Evolutionary conservation across 179 eudicot genomes (phyloP).

Genomic region (Actinidia chinensis): DNA sequence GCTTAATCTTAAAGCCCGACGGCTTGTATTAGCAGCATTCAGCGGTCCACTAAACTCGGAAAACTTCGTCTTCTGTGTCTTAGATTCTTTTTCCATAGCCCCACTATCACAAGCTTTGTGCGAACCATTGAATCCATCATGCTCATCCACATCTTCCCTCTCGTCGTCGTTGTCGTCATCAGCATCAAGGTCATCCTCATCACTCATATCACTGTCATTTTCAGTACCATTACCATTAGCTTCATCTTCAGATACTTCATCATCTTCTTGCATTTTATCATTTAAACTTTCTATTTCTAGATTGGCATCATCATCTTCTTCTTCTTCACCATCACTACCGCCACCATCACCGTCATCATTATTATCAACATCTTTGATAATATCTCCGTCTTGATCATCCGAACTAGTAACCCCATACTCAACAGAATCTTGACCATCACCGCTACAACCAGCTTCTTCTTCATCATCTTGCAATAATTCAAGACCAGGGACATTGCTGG

Average conservation of each 20-base stretch:
- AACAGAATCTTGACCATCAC: constrained; percentile 28
- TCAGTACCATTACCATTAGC: constrained; percentile 21
- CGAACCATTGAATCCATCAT: constrained; percentile 18
- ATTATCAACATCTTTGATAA: constrained; percentile 24
- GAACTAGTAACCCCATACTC: constrained; percentile 20
- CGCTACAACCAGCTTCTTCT: constrained; percentile 14
- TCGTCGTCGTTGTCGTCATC: constrained; percentile 22
- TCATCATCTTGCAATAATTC: constrained; percentile 56
- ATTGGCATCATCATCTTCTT: neutral
- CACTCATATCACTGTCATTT: constrained; percentile 38
- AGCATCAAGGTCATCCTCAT: constrained; percentile 12
- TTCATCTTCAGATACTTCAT: constrained; percentile 34
- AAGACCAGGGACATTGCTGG: constrained; percentile 65
- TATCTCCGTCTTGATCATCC: constrained; percentile 21
- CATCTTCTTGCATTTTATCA: constrained; percentile 32
- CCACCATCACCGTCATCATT: constrained; percentile 18
- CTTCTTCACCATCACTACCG: constrained; percentile 21
- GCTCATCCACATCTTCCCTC: constrained; percentile 23
- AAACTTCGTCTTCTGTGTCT: constrained; percentile 62
- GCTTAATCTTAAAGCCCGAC: constrained; percentile 79
- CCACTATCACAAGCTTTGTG: constrained; percentile 4
- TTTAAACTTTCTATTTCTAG: constrained; percentile 30
- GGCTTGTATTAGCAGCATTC: constrained; percentile 69
- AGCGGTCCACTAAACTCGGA: constrained; percentile 71
- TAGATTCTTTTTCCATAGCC: constrained; percentile 21